These are phyloP conservation scores for Aureobasidium sp. DNA, from an alignment of 2,329 filamentous ascomycete genomes.

Conservation along the genomic window DNA sequence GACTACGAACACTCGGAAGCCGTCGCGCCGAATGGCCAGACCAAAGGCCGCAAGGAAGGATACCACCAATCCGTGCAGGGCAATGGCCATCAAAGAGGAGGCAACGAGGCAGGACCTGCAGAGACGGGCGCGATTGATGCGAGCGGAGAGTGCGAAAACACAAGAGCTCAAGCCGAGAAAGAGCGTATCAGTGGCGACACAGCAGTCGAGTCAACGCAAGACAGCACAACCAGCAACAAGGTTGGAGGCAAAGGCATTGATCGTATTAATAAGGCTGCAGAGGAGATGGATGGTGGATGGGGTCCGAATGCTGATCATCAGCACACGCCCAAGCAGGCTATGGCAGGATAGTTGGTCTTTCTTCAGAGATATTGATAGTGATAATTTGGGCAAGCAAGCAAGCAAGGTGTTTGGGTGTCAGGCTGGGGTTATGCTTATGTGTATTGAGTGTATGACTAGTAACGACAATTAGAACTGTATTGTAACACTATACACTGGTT, in stretches of 20 bases:
- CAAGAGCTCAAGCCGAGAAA: neutral
- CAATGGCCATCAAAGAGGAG: neutral
- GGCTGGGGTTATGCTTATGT: neutral
- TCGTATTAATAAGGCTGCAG: neutral
- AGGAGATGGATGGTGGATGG: neutral
- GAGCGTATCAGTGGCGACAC: constrained; percentile 2
- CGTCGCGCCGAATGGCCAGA: constrained; percentile 12
- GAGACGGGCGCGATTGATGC: constrained; percentile 6
- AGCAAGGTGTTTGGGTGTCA: neutral
- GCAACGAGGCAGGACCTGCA: neutral
- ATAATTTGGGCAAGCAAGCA: neutral
- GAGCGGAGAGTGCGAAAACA: neutral
- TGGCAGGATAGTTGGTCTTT: neutral
- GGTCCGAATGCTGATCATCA: constrained; percentile 3
- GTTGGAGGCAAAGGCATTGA: neutral
- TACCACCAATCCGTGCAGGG: neutral
- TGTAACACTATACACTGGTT: neutral
- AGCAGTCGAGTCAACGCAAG: neutral
- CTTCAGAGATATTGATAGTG: neutral
- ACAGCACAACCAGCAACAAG: neutral
- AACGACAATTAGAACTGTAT: neutral
- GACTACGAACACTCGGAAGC: neutral
- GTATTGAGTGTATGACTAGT: neutral
- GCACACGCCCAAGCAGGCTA: neutral
- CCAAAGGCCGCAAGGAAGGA: neutral